Conservation (phyloP, 164 flowering plant species). For the Vitis rotundifolia region DNA sequence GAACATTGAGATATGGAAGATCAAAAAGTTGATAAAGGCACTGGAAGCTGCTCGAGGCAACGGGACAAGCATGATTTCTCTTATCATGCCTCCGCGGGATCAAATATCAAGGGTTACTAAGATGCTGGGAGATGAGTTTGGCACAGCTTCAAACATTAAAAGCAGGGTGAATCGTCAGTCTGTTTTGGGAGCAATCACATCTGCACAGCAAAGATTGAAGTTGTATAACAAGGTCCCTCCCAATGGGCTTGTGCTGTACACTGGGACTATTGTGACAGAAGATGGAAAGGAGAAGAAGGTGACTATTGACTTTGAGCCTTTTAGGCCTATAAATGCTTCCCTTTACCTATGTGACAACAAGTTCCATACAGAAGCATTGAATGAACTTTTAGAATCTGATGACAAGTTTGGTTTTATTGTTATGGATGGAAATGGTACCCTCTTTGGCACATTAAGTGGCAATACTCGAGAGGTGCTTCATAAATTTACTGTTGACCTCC, state of each 20-base stretch:
- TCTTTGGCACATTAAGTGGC: slow-evolving; percentile 44
- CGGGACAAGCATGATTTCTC: slow-evolving; percentile 45
- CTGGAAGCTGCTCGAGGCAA: slow-evolving; percentile 41
- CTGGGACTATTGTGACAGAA: slow-evolving; percentile 39
- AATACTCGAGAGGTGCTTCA: slow-evolving; percentile 45
- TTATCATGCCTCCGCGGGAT: slow-evolving; percentile 45
- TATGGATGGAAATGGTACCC: slow-evolving; percentile 52
- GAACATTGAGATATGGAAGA: slow-evolving; percentile 42
- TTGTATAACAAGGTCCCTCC: slow-evolving; percentile 44
- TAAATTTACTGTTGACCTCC: slow-evolving; percentile 41
- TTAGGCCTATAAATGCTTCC: slow-evolving; percentile 39
- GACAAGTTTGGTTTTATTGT: slow-evolving; percentile 47
- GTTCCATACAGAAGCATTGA: slow-evolving; percentile 44
- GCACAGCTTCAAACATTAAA: slow-evolving; percentile 53
- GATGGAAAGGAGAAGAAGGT: slow-evolving; percentile 47
- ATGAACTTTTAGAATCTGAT: slow-evolving; percentile 44
- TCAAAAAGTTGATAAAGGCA: slow-evolving; percentile 37
- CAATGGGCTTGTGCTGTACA: slow-evolving; percentile 40
- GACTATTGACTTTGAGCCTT: slow-evolving; percentile 44
- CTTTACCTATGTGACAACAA: slow-evolving; percentile 49
- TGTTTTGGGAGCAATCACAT: slow-evolving; percentile 39
- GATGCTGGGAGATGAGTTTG: slow-evolving; percentile 54
- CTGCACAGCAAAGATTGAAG: slow-evolving; percentile 43
- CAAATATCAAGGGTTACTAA: slow-evolving; percentile 47
- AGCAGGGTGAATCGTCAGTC: slow-evolving; percentile 51